Base-by-base conservation (phyloP, 1,139 yeast species). In the Yamadazyma sp. region DNA sequence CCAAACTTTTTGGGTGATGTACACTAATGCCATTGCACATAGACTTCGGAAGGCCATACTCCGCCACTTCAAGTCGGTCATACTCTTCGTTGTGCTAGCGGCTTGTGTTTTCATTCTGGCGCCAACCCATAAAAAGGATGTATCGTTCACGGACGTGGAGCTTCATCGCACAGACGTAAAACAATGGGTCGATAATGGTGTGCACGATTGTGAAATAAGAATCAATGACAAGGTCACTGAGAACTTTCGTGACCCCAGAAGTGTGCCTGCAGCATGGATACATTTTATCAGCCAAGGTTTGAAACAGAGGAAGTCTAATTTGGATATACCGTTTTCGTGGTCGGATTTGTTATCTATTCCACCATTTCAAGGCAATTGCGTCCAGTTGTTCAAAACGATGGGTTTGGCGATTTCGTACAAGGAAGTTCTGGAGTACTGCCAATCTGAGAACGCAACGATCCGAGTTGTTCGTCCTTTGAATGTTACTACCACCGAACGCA, bases 251-350 rank as follows among this genome's bases (percentile, higher is more conserved):
- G 31, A 28, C 16, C 33, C 33, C n/a, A 9, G 33, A 3, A 10
- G 3, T 3, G 25, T 31, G 11, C 24, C 24, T 5, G 33, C 14
- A 18, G 7, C 17, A 12, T 31, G 33, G 33, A 3, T 31, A 4
- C 24, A 31, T 5, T 5, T 12, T 4, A 31, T 31, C 11, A 28
- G 9, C 20, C 3, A 20, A 8, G 12, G 20, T 11, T 16, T 28
- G 12, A 12, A 12, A n/a, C 7, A 11, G 31, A 20, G 12, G 3
- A 5, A 16, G 9, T 14, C 12, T 4, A 20, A 28, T 28, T 14
- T 30, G 25, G n/a, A 17, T 20, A 17, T 38, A 5, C 41, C 41
- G 7, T 34, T 38, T 31, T 18, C 28, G 15, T 38, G 41, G 41
- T 11, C 17, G 7, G 34, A 18, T 16, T 18, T 38, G 22, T 16